These are phyloP conservation scores for Cephaloascus fragrans DNA, from an alignment of 805 yeast species.

Conservation along the genomic window DNA sequence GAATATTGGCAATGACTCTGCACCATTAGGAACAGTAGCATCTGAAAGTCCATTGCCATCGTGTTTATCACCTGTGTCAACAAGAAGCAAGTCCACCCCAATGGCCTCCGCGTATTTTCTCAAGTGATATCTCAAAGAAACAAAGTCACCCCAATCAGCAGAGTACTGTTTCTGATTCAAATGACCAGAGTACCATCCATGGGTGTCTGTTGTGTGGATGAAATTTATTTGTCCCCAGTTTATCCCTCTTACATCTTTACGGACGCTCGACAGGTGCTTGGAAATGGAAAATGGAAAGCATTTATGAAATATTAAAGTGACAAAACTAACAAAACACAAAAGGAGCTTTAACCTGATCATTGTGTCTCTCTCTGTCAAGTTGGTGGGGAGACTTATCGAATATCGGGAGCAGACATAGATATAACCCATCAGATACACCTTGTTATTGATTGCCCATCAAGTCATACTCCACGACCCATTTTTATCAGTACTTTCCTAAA, in stretches of 20 bases:
- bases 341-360: too few species aligned
- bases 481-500: too few species aligned
- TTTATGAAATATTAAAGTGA: too few species aligned
- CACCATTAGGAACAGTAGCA: conserved; percentile 66
- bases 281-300: too few species aligned
- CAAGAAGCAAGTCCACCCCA: conserved; percentile 55
- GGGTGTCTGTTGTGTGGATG: conserved; percentile 93
- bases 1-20: conserved; percentile 51
- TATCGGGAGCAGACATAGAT: too few species aligned
- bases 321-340: too few species aligned
- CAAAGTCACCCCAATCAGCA: conserved; percentile 89
- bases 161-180: conserved; percentile 63
- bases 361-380: too few species aligned
- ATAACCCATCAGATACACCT: too few species aligned
- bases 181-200: conserved; percentile 95
- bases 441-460: too few species aligned
- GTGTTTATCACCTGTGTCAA: conserved; percentile 90
- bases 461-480: too few species aligned
- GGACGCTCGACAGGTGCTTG: too few species aligned
- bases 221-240: conserved; percentile 71
- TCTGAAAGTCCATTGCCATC: conserved; percentile 92
- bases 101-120: conserved; percentile 28
- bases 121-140: conserved; percentile 54
- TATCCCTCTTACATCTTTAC: conserved; percentile 40
- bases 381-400: too few species aligned